phyloP scores from a whole-genome alignment of 306 rosid species.

The Carpinus fangiana region DNA sequence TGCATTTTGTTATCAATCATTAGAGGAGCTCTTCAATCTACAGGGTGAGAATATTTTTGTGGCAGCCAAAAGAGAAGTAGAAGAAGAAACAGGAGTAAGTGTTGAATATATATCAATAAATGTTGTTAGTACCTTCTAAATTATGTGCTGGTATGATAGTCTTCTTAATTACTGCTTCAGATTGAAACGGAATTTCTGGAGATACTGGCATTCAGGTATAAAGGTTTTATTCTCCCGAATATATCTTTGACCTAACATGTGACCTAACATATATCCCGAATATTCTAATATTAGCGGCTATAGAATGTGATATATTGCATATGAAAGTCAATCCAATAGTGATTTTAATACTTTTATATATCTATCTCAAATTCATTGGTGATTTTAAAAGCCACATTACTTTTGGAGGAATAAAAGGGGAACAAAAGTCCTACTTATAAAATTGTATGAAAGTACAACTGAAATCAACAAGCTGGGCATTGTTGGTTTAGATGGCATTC shows the following conservation, averaged over 20 bases:
- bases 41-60: constrained; percentile 55
- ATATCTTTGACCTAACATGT: neutral
- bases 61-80: constrained; percentile 55
- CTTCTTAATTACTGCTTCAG: constrained; percentile 30
- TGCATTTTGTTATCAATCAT: constrained; percentile 17
- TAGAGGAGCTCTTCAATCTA: constrained; percentile 6
- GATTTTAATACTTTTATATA: too few relatives aligned
- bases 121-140: constrained; percentile 4
- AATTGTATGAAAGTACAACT: neutral
- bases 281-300: neutral
- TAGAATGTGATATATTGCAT: neutral
- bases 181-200: constrained; percentile 52
- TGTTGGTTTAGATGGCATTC: neutral
- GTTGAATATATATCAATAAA: constrained; percentile 9
- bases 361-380: too few relatives aligned
- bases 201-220: constrained; percentile 52
- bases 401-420: too few relatives aligned
- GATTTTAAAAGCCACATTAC: too few relatives aligned
- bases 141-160: constrained; percentile 2
- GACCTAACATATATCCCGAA: too few relatives aligned
- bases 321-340: too few relatives aligned
- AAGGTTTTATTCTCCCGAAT: neutral
- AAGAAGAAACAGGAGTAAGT: constrained; percentile 66
- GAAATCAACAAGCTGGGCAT: neutral
- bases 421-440: neutral